Conservation (phyloP, 2,329 filamentous ascomycete species). For the Exserohilum rostratum region DNA sequence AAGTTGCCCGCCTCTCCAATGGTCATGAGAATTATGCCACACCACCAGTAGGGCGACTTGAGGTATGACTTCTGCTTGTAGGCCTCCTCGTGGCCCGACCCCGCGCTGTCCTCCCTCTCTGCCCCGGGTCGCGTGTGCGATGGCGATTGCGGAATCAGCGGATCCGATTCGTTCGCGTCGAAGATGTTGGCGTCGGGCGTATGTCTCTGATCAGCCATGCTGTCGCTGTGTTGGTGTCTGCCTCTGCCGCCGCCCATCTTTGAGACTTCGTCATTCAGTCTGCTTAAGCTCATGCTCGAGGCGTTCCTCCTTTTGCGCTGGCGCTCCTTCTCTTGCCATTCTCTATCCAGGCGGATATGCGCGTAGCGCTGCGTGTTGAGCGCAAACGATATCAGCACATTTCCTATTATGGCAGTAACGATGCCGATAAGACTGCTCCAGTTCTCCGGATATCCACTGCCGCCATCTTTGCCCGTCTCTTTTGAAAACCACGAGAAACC, state of each 20-base stretch:
- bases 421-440: slow-evolving; percentile 98
- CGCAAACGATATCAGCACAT: slow-evolving; percentile 91
- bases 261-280: slow-evolving; percentile 40
- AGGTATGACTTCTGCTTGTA: slow-evolving; percentile 74
- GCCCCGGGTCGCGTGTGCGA: slow-evolving; percentile 16
- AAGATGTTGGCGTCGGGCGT: slow-evolving; percentile 6
- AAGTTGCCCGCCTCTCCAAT: slow-evolving; percentile 96
- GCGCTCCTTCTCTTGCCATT: slow-evolving; percentile 61
- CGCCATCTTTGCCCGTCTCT: slow-evolving; percentile 10
- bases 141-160: slow-evolving; percentile 26
- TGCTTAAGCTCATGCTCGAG: slow-evolving; percentile 53
- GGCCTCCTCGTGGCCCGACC: slow-evolving; percentile 32
- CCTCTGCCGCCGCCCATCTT: slow-evolving; percentile 10
- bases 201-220: slow-evolving; percentile 2
- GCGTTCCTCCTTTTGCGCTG: slow-evolving; percentile 35
- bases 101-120: slow-evolving; percentile 34
- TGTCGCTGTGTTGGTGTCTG: slow-evolving; percentile 13
- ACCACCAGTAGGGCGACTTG: slow-evolving; percentile 94
- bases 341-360: slow-evolving; percentile 80
- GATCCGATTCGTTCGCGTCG: slow-evolving; percentile 44
- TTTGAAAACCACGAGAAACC: slow-evolving; percentile 16
- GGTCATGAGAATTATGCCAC: slow-evolving; percentile 89
- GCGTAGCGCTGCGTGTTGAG: slow-evolving; percentile 97
- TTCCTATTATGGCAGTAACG: slow-evolving; percentile 87
- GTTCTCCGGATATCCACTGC: slow-evolving; percentile 38